phyloP scores from a whole-genome alignment of 2,329 filamentous ascomycete species.

The Xylariaceae sp. region DNA sequence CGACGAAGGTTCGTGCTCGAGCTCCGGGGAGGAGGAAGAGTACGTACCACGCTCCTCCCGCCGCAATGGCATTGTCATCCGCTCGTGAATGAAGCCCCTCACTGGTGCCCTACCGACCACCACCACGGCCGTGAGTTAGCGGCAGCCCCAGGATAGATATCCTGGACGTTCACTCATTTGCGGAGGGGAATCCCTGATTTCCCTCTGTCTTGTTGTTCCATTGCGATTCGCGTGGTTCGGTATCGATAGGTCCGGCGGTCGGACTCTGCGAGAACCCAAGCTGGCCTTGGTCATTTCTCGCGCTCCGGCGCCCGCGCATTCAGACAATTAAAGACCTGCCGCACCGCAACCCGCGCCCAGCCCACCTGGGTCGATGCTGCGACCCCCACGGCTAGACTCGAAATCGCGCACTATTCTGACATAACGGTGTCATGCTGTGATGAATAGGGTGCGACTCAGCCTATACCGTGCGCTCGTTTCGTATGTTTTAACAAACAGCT shows the following conservation, averaged over 20 bases:
- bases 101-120: background rate
- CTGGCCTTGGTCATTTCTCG: constrained; percentile 39
- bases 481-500: constrained; percentile 29
- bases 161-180: constrained; percentile 25
- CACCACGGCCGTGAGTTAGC: constrained; percentile 10
- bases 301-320: background rate
- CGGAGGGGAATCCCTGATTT: background rate
- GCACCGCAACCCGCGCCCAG: constrained; percentile 28
- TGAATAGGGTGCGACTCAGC: constrained; percentile 6
- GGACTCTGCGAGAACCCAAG: constrained; percentile 34
- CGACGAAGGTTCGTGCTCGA: constrained; percentile 65
- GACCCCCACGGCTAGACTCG: constrained; percentile 39
- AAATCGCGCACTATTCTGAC: constrained; percentile 10
- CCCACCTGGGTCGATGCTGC: constrained; percentile 53
- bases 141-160: constrained; percentile 16
- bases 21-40: constrained; percentile 58
- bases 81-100: constrained; percentile 32
- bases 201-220: constrained; percentile 29
- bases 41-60: constrained; percentile 54
- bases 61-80: constrained; percentile 61
- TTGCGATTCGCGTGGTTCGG: constrained; percentile 33
- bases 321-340: constrained; percentile 13
- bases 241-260: constrained; percentile 16
- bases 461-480: constrained; percentile 31
- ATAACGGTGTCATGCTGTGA: background rate